Percentiles rank a stretch among this genome's conserved stretches.
Conservation (phyloP, 352 stramenopile genomes). For the Blastocystis sp. region DNA sequence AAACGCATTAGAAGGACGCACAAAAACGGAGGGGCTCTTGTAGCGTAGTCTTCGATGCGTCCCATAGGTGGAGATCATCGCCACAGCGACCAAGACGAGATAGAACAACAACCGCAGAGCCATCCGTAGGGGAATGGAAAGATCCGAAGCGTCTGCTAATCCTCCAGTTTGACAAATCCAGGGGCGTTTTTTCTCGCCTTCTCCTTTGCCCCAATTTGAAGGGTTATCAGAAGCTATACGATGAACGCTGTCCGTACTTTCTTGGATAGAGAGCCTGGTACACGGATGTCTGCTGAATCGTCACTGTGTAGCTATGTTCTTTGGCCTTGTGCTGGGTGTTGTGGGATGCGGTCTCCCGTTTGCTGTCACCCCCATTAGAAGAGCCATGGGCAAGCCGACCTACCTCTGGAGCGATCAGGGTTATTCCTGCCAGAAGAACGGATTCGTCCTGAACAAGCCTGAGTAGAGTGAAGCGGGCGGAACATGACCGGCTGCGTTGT, state of each 20-base stretch:
- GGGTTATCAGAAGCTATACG: slow-evolving; percentile 35
- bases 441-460: slow-evolving; percentile 43
- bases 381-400: slow-evolving; percentile 25
- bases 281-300: no score
- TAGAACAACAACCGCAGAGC: no score
- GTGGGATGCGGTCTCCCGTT: slow-evolving; percentile 57
- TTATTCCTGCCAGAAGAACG: slow-evolving; percentile 58
- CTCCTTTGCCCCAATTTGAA: not conserved
- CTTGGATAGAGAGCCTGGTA: slow-evolving; percentile 67
- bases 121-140: no score
- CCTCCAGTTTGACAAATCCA: no score
- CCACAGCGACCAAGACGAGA: no score
- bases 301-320: slow-evolving; percentile 49
- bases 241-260: slow-evolving; percentile 66
- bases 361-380: slow-evolving; percentile 29
- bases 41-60: no score
- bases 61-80: no score
- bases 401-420: slow-evolving; percentile 57
- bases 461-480: not conserved
- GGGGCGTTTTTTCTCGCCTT: not conserved
- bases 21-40: no score
- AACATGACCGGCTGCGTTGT: not conserved
- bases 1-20: no score
- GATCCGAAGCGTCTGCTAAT: no score
- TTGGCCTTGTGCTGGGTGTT: slow-evolving; percentile 25